phyloP scores from a whole-genome alignment of 2,329 filamentous ascomycete species.

The Phoma herbarum region DNA sequence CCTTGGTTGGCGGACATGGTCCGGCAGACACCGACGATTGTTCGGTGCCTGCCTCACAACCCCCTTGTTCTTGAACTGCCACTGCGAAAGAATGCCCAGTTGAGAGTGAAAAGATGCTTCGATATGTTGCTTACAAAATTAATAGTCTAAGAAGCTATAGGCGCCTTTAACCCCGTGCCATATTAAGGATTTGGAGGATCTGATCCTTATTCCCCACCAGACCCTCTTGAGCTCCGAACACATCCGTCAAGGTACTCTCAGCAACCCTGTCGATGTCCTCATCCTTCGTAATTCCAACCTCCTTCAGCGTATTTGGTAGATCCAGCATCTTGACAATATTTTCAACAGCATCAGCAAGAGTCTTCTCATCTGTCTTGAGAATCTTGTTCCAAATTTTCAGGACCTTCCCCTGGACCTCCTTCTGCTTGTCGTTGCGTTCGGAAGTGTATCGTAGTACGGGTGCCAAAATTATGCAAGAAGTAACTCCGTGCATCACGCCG shows the following conservation, averaged over 20 bases:
- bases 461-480: conserved; percentile 34
- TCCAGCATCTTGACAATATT: conserved; percentile 30
- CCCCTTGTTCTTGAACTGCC: neutral
- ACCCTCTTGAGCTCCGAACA: conserved; percentile 18
- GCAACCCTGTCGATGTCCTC: conserved; percentile 31
- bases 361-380: conserved; percentile 27
- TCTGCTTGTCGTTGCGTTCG: conserved; percentile 23
- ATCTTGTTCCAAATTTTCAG: conserved; percentile 32
- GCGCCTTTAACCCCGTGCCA: conserved; percentile 13
- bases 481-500: conserved; percentile 36
- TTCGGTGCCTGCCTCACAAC: neutral
- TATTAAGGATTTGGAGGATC: conserved; percentile 24
- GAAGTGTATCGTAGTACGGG: conserved; percentile 31
- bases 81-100: too few species aligned
- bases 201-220: conserved; percentile 20
- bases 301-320: conserved; percentile 30
- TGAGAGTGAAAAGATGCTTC: too few species aligned
- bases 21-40: neutral
- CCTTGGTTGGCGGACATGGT: neutral
- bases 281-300: conserved; percentile 31
- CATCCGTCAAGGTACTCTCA: conserved; percentile 36
- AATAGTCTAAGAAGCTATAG: neutral
- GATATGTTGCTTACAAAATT: neutral
- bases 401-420: conserved; percentile 23
- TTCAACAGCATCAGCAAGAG: conserved; percentile 33